phyloP scores from a whole-genome alignment of 2,329 filamentous ascomycete species.

The Sporothrix dimorphospora region DNA sequence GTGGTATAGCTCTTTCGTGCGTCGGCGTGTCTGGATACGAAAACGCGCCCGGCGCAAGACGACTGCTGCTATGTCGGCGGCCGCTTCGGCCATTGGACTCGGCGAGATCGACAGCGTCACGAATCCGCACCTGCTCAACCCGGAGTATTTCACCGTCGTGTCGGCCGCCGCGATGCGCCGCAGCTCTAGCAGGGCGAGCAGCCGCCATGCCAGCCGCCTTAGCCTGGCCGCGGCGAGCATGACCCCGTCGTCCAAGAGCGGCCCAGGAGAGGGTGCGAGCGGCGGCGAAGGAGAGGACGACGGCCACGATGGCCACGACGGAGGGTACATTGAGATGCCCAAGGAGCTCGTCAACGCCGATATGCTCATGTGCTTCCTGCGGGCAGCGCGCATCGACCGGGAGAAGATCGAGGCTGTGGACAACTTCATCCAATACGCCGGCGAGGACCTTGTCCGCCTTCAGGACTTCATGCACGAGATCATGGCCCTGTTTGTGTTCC shows the following conservation, averaged over 20 bases:
- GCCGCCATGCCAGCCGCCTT: slow-evolving; percentile 35
- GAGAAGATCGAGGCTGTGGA: slow-evolving; percentile 84
- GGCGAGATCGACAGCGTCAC: slow-evolving; percentile 45
- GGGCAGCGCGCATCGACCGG: slow-evolving; percentile 74
- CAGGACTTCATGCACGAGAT: slow-evolving; percentile 79
- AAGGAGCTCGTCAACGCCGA: slow-evolving; percentile 64
- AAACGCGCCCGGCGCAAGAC: slow-evolving; percentile 65
- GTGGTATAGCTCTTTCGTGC: slow-evolving; percentile 96
- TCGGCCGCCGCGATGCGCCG: slow-evolving; percentile 51
- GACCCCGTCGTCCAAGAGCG: slow-evolving; percentile 39
- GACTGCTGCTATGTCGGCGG: neutral
- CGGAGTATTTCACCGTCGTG: slow-evolving; percentile 80
- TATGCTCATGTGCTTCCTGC: slow-evolving; percentile 69
- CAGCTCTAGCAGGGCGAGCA: slow-evolving; percentile 46
- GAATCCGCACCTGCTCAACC: slow-evolving; percentile 68
- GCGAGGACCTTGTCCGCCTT: slow-evolving; percentile 74
- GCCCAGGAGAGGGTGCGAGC: neutral
- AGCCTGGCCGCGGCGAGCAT: slow-evolving; percentile 43
- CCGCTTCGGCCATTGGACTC: slow-evolving; percentile 29
- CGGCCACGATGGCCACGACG: slow-evolving; percentile 61
- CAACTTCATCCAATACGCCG: slow-evolving; percentile 77
- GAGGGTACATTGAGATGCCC: slow-evolving; percentile 47
- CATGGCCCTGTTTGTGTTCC: slow-evolving; percentile 86
- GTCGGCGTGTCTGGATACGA: slow-evolving; percentile 84
- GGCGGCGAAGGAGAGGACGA: slow-evolving; percentile 53